These are phyloP conservation scores for Paramecium primaurelia DNA, from an alignment of 73 alveolate genomes.

Conservation along the genomic window DNA sequence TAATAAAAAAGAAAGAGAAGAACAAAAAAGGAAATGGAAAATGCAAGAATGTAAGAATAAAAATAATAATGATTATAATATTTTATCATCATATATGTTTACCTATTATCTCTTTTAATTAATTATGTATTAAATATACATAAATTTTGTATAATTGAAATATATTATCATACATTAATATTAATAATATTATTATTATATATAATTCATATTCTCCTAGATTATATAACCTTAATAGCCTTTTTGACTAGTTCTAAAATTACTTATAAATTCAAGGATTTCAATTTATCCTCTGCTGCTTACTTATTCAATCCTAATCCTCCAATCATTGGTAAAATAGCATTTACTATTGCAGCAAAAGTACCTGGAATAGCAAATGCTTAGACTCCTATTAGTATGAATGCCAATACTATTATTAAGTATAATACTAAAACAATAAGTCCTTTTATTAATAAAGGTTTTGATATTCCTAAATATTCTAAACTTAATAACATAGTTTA, in stretches of 20 bases:
- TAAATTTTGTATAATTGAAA: too few relatives aligned
- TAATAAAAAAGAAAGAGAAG: background rate
- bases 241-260: background rate
- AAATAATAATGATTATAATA: background rate
- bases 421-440: background rate
- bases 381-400: background rate
- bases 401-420: background rate
- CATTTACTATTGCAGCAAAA: slow-evolving; percentile 6
- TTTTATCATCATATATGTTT: background rate
- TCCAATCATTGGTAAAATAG: background rate
- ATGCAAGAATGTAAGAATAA: background rate
- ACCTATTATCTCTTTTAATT: background rate
- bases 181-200: too few relatives aligned
- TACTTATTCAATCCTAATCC: background rate
- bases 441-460: background rate
- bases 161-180: too few relatives aligned
- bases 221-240: background rate
- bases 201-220: background rate
- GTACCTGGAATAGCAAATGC: slow-evolving; percentile 35
- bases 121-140: too few relatives aligned
- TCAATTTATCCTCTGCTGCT: background rate
- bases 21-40: background rate
- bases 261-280: background rate
- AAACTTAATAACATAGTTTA: background rate
- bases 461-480: background rate